phyloP scores from a whole-genome alignment of 2,329 filamentous ascomycete genomes.

The Cadophora sp. region DNA sequence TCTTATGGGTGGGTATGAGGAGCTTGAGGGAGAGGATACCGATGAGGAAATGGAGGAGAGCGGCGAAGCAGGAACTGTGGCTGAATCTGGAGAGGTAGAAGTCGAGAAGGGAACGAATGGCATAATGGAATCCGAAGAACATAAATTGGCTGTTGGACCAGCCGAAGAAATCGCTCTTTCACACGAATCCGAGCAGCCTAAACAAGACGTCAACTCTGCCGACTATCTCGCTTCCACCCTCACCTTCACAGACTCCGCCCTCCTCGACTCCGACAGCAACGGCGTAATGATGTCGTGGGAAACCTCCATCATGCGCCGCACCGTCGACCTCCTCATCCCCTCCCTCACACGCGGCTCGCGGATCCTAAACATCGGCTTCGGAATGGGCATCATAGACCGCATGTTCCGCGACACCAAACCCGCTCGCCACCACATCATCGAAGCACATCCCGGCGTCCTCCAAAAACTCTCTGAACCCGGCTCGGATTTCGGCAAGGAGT shows the following conservation, averaged over 20 bases:
- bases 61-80: conserved; percentile 44
- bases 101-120: conserved; percentile 35
- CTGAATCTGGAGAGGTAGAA: conserved; percentile 38
- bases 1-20: conserved; percentile 81
- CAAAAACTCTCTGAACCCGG: conserved; percentile 57
- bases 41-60: conserved; percentile 49
- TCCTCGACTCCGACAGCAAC: conserved; percentile 78
- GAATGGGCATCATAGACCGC: conserved; percentile 86
- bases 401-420: conserved; percentile 76
- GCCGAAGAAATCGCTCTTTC: conserved; percentile 23
- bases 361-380: conserved; percentile 86
- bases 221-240: conserved; percentile 73
- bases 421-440: conserved; percentile 79
- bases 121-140: neutral
- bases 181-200: conserved; percentile 25
- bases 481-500: conserved; percentile 57
- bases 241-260: conserved; percentile 67
- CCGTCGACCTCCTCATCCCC: conserved; percentile 70
- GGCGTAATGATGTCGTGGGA: conserved; percentile 97
- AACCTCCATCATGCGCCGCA: conserved; percentile 81
- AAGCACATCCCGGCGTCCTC: conserved; percentile 82
- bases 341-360: conserved; percentile 60
- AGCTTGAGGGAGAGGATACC: conserved; percentile 60
- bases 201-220: conserved; percentile 61
- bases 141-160: conserved; percentile 21